phyloP scores from a whole-genome alignment of 164 flowering plant genomes.

The Chimonanthus praecox region DNA sequence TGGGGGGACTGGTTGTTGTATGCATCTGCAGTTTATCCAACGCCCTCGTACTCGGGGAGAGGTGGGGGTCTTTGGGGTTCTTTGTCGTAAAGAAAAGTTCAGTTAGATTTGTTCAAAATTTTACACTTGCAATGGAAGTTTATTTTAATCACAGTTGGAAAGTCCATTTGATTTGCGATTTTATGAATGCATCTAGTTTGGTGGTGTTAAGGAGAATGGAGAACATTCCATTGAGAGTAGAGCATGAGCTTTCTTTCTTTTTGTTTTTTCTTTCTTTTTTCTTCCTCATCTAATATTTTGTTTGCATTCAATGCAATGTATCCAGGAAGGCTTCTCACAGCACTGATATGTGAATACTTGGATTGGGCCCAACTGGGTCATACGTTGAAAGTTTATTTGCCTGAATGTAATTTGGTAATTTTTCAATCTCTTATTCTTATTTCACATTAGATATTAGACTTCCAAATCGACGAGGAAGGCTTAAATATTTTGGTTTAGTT shows the following conservation, averaged over 20 bases:
- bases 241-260: not conserved
- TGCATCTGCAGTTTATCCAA: too few species aligned
- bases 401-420: conserved; percentile 96
- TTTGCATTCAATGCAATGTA: conserved; percentile 8
- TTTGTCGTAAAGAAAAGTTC: too few species aligned
- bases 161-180: not conserved
- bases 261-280: not conserved
- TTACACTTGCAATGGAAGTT: not conserved
- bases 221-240: not conserved
- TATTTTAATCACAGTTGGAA: too few species aligned
- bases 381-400: conserved; percentile 89
- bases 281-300: not conserved
- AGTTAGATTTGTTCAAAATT: not conserved
- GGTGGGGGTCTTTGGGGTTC: too few species aligned
- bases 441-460: not conserved
- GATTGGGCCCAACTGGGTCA: conserved; percentile 98
- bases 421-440: not conserved
- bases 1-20: too few species aligned
- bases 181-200: not conserved
- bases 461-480: not conserved
- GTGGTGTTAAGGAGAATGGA: not conserved
- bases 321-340: conserved; percentile 90
- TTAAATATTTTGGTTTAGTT: too few species aligned
- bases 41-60: too few species aligned
- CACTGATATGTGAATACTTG: conserved; percentile 90